Percentiles rank a stretch among this genome's conserved stretches.
phyloP scores from a whole-genome alignment of 257 asterid genomes.

The Nicotiana noctiflora region DNA sequence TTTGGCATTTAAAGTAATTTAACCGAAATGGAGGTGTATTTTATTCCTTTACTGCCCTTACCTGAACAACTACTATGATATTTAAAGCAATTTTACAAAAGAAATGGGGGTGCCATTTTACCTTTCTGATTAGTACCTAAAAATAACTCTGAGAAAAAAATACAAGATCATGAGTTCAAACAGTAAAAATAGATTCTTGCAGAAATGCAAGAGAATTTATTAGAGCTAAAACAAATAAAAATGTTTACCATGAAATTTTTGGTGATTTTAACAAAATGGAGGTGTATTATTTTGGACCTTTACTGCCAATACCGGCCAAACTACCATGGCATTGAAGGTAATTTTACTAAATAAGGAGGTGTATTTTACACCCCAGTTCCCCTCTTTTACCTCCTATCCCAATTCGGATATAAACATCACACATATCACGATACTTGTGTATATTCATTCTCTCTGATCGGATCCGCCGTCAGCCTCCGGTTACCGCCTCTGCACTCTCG shows the following conservation, averaged over 20 bases:
- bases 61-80: neutral
- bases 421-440: neutral
- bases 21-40: too few relatives aligned
- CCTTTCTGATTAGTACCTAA: too few relatives aligned
- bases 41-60: too few relatives aligned
- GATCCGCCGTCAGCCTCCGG: conserved; percentile 42
- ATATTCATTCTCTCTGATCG: conserved; percentile 3
- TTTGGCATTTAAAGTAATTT: conserved; percentile 26
- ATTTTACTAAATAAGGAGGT: conserved; percentile 25
- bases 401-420: neutral
- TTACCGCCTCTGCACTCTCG: conserved; percentile 17
- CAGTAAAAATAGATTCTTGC: too few relatives aligned
- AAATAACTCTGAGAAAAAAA: too few relatives aligned
- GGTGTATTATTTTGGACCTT: too few relatives aligned
- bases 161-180: too few relatives aligned
- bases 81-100: neutral
- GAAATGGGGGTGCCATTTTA: neutral
- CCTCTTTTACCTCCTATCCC: neutral
- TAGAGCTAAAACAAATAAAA: too few relatives aligned
- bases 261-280: too few relatives aligned
- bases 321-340: conserved; percentile 7
- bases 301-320: neutral
- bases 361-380: neutral
- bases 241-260: too few relatives aligned
- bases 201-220: too few relatives aligned